Evolutionary conservation across 805 yeast genomes (phyloP), one percentile per base, ranked within the genome.

Genomic region (Myxozyma nipponensis): DNA sequence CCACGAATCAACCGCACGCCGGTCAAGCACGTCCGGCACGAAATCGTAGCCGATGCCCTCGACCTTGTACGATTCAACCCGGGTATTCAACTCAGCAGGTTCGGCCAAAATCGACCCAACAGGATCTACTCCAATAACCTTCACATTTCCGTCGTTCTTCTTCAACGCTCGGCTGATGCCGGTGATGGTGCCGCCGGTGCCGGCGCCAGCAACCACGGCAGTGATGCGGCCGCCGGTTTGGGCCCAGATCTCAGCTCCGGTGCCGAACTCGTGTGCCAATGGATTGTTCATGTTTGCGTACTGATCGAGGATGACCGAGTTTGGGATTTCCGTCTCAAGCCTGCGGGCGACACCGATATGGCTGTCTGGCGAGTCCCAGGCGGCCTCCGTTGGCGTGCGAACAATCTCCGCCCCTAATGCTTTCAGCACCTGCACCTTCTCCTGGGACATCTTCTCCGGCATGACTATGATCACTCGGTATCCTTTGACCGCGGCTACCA

Each of bases 41-140:
- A 86, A 86, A 70, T 86, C 95, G 68, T 86, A 86, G 59, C 95
- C 95, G 59, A 86, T 86, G 69, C 95, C 95, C 71, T 86, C 95
- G 43, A 87, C 95, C 64, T 85, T 77, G 70, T 86, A 86, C 7
- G 75, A 66, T 42, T 77, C 84, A 28, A 74, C 66, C 40, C 69
- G 72, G 26, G 74, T 65, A 68, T 86, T 86, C 64, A 87, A 74
- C 4, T 80, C 64, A 65, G 81, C 91, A 32, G 95, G 95, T 45
- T 74, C 74, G 28, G 95, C 95, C 60, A 86, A 77, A 61, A 86
- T 85, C 43, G 95, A 87, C 28, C 95, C 95, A 57, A 78, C 74
- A 36, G 95, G 95, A 71, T 86, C 95, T 39, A 95, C 95, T 59
- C 84, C 95, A 44, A 83, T 76, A 39, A 86, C 77, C 51, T 73